phyloP scores from a whole-genome alignment of 2,329 filamentous ascomycete genomes.

The Metarhizium sp. region DNA sequence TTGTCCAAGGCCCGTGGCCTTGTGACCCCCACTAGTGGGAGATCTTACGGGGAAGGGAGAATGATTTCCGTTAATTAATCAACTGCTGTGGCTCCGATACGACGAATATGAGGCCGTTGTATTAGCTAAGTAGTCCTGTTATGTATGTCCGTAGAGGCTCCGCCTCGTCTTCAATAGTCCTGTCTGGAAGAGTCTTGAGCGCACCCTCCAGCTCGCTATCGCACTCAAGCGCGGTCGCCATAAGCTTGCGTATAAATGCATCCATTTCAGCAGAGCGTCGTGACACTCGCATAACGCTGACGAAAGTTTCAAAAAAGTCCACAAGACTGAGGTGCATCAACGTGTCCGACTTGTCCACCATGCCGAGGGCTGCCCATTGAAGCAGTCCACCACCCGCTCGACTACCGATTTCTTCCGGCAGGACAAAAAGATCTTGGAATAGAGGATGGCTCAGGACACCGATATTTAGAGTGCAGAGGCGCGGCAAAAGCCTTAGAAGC shows the following conservation, averaged over 20 bases:
- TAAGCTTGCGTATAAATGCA: slow-evolving; percentile 25
- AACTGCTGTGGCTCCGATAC: too few relatives aligned
- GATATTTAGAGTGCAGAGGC: slow-evolving; percentile 38
- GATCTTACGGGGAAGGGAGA: too few relatives aligned
- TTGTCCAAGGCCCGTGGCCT: too few relatives aligned
- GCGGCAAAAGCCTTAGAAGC: slow-evolving; percentile 40
- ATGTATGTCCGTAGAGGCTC: slow-evolving; percentile 37
- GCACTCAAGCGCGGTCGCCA: slow-evolving; percentile 29
- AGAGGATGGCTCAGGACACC: slow-evolving; percentile 26
- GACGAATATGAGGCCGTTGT: not conserved
- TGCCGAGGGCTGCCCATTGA: slow-evolving; percentile 40
- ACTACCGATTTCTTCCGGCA: slow-evolving; percentile 11
- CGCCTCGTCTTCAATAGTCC: slow-evolving; percentile 42
- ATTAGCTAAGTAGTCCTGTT: slow-evolving; percentile 18
- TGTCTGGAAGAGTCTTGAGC: slow-evolving; percentile 34
- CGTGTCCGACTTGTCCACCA: slow-evolving; percentile 39
- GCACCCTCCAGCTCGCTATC: slow-evolving; percentile 30
- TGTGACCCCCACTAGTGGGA: too few relatives aligned
- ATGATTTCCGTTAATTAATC: too few relatives aligned
- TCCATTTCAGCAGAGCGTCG: slow-evolving; percentile 26
- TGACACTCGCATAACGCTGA: slow-evolving; percentile 37
- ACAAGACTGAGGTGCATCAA: slow-evolving; percentile 42
- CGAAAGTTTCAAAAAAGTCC: slow-evolving; percentile 43
- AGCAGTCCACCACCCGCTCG: slow-evolving; percentile 30
- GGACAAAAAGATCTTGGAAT: slow-evolving; percentile 24